Base-by-base conservation (phyloP, 345 rosid genomes). In the Aquilaria malaccensis region DNA sequence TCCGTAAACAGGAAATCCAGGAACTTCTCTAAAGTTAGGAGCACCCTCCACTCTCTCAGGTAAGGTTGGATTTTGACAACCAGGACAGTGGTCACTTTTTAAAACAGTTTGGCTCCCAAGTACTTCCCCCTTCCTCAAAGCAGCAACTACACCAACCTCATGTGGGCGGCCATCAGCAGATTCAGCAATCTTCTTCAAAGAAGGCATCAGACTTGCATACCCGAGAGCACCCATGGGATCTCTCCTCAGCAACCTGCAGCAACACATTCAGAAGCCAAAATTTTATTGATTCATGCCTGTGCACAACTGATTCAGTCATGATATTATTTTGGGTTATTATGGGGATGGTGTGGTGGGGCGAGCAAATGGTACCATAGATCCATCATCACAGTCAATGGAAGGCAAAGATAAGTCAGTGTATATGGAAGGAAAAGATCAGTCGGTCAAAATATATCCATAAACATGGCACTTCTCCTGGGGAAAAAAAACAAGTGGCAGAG, bases 181-280 rank as follows among this genome's bases (percentile, higher is more conserved):
- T 73, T 83, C 96, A 57, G 81, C 87, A 59, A 84, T 77, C 82
- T 81, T 87, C 86, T 67, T 76, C 61, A 79, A 67, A 72, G 96
- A 81, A 14, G 96, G 96, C 73, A 84, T 84, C 65, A 69, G 61
- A 76, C 70, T 74, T 14, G 84, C 77, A 86, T 87, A 84, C 52
- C 88, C 95, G 70, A 94, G 91, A 30, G 99, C 97, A 73, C 97
- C 99, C 99, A 89, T 89, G 32, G 99, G 99, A 77, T 94, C 86
- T 80, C 99, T 86, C 72, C 99, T 76, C 30, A 94, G 92, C 82
- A 94, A 84, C 74, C 97, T 94, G 79, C 67, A 66, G 61, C 52
- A 56, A 59, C 37, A 14, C 11, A 15, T 64, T 37, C 43, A 37
- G 43, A 4, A 37, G 7, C 43, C 4, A 37, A 37, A 37, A 37